These are phyloP conservation scores for Russula olivacea DNA, from an alignment of 768 basidiomycete genomes.

Conservation along the genomic window DNA sequence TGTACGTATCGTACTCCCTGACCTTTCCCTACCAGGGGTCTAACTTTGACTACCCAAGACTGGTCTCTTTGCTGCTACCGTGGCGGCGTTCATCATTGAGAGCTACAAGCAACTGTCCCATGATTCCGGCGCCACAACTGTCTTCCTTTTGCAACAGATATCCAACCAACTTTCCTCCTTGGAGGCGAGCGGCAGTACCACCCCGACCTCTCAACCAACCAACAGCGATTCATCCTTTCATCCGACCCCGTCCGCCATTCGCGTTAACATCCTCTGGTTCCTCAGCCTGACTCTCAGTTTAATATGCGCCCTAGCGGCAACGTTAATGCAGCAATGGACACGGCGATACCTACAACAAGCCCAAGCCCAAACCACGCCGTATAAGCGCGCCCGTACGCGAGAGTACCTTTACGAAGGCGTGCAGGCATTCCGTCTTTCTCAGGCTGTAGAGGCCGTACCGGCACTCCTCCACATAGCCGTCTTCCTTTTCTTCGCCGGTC, in stretches of 20 bases:
- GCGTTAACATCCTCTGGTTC: constrained; percentile 22
- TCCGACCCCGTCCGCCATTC: not conserved
- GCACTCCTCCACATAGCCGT: constrained; percentile 9
- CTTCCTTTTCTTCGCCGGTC: constrained; percentile 12
- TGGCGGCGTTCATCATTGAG: constrained; percentile 18
- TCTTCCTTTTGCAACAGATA: constrained; percentile 14
- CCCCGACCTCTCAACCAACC: not conserved
- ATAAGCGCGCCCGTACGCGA: constrained; percentile 9
- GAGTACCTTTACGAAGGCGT: constrained; percentile 16
- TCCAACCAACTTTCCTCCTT: constrained; percentile 12
- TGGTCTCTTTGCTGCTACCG: constrained; percentile 16
- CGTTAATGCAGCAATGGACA: constrained; percentile 16
- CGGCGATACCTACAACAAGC: constrained; percentile 10
- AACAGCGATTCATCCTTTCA: not conserved
- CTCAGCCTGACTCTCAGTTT: constrained; percentile 15
- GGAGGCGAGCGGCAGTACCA: not conserved
- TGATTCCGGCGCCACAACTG: not conserved
- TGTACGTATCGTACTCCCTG: not conserved
- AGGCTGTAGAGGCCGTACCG: constrained; percentile 4
- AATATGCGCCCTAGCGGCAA: constrained; percentile 9
- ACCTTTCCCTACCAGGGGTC: too few species aligned
- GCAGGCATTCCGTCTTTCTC: not conserved
- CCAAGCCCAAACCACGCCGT: not conserved
- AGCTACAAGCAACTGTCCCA: constrained; percentile 11
- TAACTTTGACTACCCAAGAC: constrained; percentile 2